These are phyloP conservation scores for Lablab purpureus DNA, from an alignment of 306 rosid species.

Conservation along the genomic window DNA sequence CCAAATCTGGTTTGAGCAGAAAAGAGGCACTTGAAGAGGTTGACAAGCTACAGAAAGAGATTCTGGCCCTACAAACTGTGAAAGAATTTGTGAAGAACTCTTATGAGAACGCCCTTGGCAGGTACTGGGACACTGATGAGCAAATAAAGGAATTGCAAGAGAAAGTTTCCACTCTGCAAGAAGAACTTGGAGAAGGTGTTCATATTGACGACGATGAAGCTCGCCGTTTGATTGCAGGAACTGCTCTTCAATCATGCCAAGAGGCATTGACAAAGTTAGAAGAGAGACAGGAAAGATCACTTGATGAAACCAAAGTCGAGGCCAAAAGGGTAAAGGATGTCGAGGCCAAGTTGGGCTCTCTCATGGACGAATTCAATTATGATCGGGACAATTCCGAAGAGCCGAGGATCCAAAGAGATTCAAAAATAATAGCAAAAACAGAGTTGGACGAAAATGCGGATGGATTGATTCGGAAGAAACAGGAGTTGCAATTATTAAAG, in stretches of 20 bases:
- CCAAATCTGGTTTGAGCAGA: conserved; percentile 84
- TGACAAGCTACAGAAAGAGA: conserved; percentile 82
- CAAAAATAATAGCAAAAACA: conserved; percentile 12
- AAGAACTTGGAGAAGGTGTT: conserved; percentile 83
- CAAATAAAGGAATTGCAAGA: conserved; percentile 78
- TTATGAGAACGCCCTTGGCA: conserved; percentile 67
- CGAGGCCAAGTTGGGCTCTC: conserved; percentile 60
- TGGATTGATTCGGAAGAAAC: conserved; percentile 46
- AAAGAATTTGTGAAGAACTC: conserved; percentile 89
- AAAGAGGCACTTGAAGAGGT: conserved; percentile 72
- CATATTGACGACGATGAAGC: conserved; percentile 86
- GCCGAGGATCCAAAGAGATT: conserved; percentile 41
- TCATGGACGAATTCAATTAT: conserved; percentile 58
- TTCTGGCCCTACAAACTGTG: conserved; percentile 83
- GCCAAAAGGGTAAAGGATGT: conserved; percentile 62
- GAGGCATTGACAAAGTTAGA: conserved; percentile 69
- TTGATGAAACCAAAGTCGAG: conserved; percentile 69
- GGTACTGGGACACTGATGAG: conserved; percentile 80
- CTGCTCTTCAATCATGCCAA: conserved; percentile 86
- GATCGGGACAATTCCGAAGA: conserved; percentile 42
- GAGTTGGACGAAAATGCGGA: conserved; percentile 46
- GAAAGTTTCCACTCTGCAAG: conserved; percentile 72
- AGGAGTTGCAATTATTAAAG: conserved; percentile 57
- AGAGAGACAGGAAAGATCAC: conserved; percentile 68
- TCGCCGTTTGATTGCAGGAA: conserved; percentile 84